Evolutionary conservation across 1,284 basidiomycete genomes (phyloP).

Genomic region (Puccinia novopanici): DNA sequence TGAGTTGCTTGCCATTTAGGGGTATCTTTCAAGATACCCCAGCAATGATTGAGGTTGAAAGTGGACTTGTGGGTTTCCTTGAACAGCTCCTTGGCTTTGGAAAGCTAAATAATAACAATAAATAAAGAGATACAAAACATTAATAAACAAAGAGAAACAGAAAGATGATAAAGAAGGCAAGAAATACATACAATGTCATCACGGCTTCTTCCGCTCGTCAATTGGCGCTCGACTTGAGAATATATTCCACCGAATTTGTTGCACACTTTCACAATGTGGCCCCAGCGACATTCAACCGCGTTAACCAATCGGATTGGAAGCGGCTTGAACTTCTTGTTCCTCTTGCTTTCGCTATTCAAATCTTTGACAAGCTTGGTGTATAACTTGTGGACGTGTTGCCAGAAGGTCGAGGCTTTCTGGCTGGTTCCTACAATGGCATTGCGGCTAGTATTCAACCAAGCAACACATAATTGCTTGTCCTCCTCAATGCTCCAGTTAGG

Average conservation of each 20-base stretch:
- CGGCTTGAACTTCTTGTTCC: neutral
- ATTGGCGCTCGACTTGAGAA: too few relatives aligned
- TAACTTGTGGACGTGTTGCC: neutral
- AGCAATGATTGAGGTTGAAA: conserved; percentile 1
- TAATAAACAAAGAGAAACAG: neutral
- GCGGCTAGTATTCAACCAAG: neutral
- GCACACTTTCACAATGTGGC: neutral
- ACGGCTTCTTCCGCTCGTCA: too few relatives aligned
- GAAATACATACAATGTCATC: too few relatives aligned
- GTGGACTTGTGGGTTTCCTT: neutral
- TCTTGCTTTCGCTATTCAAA: neutral
- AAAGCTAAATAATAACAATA: too few relatives aligned
- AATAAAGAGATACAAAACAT: too few relatives aligned
- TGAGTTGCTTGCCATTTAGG: conserved; percentile 16
- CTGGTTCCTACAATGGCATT: neutral
- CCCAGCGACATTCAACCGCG: too few relatives aligned
- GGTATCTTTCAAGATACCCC: conserved; percentile 3
- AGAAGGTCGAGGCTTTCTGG: neutral
- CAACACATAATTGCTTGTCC: neutral
- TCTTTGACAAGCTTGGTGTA: neutral
- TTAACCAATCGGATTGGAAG: too few relatives aligned
- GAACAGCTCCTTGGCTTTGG: neutral
- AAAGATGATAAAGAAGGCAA: too few relatives aligned
- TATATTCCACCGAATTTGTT: too few relatives aligned
- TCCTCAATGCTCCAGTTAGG: neutral